Conservation (phyloP, 2,329 filamentous ascomycete species). For the Blastomyces silverae region DNA sequence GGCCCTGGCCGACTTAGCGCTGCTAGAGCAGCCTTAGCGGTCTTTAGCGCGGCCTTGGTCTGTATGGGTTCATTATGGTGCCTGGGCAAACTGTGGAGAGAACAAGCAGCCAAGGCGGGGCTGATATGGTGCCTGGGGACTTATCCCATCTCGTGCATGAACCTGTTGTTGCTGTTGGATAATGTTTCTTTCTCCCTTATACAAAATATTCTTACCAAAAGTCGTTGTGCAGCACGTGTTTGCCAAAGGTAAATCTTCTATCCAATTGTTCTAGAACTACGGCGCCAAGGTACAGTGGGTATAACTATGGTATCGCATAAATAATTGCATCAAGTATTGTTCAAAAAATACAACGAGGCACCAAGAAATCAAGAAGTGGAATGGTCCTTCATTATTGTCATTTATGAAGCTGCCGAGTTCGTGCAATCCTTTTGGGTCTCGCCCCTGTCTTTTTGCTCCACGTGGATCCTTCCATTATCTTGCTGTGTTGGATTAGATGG, state of each 20-base stretch:
- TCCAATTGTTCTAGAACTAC: neutral
- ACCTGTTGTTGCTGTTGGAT: neutral
- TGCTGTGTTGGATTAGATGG: neutral
- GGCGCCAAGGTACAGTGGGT: neutral
- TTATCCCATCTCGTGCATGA: slow-evolving; percentile 1
- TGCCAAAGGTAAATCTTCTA: neutral
- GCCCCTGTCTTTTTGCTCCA: neutral
- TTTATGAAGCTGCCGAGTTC: neutral
- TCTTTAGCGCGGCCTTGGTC: neutral
- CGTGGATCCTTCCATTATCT: neutral
- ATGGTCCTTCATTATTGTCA: neutral
- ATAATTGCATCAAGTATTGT: neutral
- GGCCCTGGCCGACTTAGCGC: neutral
- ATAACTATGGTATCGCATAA: neutral
- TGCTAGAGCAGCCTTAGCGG: neutral
- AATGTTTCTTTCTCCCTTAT: no score
- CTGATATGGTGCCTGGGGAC: neutral
- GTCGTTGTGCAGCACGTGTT: neutral
- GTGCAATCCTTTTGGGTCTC: neutral
- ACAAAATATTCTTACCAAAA: neutral
- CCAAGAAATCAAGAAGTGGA: neutral
- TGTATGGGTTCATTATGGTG: neutral
- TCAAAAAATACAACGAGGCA: neutral
- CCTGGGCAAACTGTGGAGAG: neutral
- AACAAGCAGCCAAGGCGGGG: neutral